These are phyloP conservation scores for Pyrus pyrifolia DNA, from an alignment of 306 rosid species.

Conservation along the genomic window DNA sequence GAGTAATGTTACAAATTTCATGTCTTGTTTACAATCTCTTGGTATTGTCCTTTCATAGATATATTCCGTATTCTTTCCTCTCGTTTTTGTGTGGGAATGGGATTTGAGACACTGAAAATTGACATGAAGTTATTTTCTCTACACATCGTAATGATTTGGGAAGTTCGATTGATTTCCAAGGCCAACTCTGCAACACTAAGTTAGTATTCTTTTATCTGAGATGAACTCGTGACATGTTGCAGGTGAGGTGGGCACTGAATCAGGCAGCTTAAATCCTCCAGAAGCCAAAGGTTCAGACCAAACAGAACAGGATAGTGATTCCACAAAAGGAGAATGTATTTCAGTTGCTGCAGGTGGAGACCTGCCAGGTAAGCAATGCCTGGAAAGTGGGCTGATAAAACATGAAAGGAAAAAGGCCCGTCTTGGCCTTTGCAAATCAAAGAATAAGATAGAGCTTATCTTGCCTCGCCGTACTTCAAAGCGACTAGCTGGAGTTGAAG, in stretches of 20 bases:
- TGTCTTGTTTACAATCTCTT: not conserved
- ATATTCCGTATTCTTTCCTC: not conserved
- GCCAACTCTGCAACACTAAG: not conserved
- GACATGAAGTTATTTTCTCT: not conserved
- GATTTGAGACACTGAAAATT: not conserved
- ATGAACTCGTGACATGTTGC: slow-evolving; percentile 15
- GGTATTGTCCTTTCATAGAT: not conserved
- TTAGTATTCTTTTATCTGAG: slow-evolving; percentile 19
- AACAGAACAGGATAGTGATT: slow-evolving; percentile 24
- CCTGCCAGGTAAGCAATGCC: slow-evolving; percentile 19
- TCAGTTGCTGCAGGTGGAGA: slow-evolving; percentile 17
- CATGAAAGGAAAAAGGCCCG: slow-evolving; percentile 23
- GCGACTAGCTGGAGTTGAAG: slow-evolving; percentile 80
- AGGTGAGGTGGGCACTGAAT: slow-evolving; percentile 16
- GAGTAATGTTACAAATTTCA: slow-evolving; percentile 28
- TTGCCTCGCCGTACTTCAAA: slow-evolving; percentile 79
- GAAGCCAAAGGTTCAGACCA: slow-evolving; percentile 23
- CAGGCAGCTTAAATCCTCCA: slow-evolving; percentile 21
- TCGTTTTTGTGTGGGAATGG: not conserved
- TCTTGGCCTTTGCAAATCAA: slow-evolving; percentile 20
- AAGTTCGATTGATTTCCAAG: not conserved
- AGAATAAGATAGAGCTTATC: slow-evolving; percentile 35
- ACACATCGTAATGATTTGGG: not conserved
- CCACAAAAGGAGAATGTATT: slow-evolving; percentile 17
- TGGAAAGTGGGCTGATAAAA: slow-evolving; percentile 16